Percentiles rank a stretch among this genome's conserved stretches.
phyloP scores from a whole-genome alignment of 2,329 filamentous ascomycete genomes.

The Trichoderma lentiforme region DNA sequence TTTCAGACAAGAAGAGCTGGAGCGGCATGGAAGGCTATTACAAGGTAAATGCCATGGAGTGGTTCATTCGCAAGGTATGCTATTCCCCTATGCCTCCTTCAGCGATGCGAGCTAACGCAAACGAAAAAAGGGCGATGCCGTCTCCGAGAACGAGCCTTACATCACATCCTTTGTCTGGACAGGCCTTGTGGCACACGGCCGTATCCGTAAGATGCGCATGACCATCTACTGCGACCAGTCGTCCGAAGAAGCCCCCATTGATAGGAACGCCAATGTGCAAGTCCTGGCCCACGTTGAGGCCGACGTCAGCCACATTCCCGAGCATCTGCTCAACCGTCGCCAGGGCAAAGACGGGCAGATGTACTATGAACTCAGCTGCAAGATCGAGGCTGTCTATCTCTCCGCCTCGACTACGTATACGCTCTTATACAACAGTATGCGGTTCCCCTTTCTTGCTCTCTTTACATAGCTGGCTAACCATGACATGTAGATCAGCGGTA shows the following conservation, averaged over 20 bases:
- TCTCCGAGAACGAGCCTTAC: slow-evolving; percentile 41
- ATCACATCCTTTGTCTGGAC: slow-evolving; percentile 32
- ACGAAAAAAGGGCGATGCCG: slow-evolving; percentile 32
- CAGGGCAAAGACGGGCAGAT: slow-evolving; percentile 36
- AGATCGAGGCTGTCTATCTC: slow-evolving; percentile 41
- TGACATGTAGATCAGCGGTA: slow-evolving; percentile 36
- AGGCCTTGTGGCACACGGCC: slow-evolving; percentile 32
- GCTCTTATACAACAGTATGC: slow-evolving; percentile 41
- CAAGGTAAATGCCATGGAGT: slow-evolving; percentile 40
- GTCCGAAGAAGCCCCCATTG: slow-evolving; percentile 33
- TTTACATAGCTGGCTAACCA: slow-evolving; percentile 17
- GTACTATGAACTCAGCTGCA: slow-evolving; percentile 40
- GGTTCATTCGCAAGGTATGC: slow-evolving; percentile 41
- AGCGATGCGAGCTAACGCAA: neutral
- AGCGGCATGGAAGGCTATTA: slow-evolving; percentile 36
- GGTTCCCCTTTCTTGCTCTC: neutral
- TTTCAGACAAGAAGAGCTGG: slow-evolving; percentile 35
- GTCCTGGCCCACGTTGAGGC: slow-evolving; percentile 38
- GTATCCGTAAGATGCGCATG: slow-evolving; percentile 34
- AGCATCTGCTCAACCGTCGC: slow-evolving; percentile 32
- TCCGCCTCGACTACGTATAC: slow-evolving; percentile 44
- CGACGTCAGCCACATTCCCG: slow-evolving; percentile 41
- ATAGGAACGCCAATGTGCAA: slow-evolving; percentile 36
- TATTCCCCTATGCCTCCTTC: neutral
- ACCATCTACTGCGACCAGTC: slow-evolving; percentile 36